Evolutionary conservation across 805 yeast genomes (phyloP).

Genomic region (Metschnikowia matae): DNA sequence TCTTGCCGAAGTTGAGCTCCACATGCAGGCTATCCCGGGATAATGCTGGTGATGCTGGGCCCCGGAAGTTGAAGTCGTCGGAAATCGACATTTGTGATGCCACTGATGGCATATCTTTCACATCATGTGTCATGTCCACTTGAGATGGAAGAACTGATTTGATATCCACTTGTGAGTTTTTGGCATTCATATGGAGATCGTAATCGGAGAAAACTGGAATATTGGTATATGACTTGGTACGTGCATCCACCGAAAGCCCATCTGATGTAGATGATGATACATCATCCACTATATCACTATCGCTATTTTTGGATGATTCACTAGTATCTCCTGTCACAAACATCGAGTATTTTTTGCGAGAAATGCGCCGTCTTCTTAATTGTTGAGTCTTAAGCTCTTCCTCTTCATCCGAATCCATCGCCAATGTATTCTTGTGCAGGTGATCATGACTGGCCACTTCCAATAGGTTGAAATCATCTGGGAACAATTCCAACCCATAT

Average conservation of each 20-base stretch:
- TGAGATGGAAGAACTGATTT: constrained; percentile 11
- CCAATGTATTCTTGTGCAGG: constrained; percentile 22
- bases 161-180: constrained; percentile 15
- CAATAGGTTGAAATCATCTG: constrained; percentile 66
- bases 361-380: constrained; percentile 41
- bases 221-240: constrained; percentile 57
- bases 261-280: constrained; percentile 47
- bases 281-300: constrained; percentile 20
- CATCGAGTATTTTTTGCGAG: constrained; percentile 22
- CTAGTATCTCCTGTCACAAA: constrained; percentile 8
- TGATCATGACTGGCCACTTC: constrained; percentile 39
- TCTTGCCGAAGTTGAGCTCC: constrained; percentile 30
- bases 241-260: constrained; percentile 56
- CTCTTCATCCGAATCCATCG: constrained; percentile 43
- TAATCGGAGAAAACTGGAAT: constrained; percentile 61
- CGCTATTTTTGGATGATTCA: constrained; percentile 10
- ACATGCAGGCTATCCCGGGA: constrained; percentile 26
- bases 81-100: constrained; percentile 29
- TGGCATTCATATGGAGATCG: constrained; percentile 29
- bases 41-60: constrained; percentile 11
- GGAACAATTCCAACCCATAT: constrained; percentile 79
- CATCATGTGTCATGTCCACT: too few species aligned
- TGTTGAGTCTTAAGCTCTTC: constrained; percentile 48
- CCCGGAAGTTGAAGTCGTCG: constrained; percentile 28
- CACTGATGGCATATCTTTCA: constrained; percentile 1